Base-by-base conservation (phyloP, 352 stramenopile species). In the Phytopythium boreale region DNA sequence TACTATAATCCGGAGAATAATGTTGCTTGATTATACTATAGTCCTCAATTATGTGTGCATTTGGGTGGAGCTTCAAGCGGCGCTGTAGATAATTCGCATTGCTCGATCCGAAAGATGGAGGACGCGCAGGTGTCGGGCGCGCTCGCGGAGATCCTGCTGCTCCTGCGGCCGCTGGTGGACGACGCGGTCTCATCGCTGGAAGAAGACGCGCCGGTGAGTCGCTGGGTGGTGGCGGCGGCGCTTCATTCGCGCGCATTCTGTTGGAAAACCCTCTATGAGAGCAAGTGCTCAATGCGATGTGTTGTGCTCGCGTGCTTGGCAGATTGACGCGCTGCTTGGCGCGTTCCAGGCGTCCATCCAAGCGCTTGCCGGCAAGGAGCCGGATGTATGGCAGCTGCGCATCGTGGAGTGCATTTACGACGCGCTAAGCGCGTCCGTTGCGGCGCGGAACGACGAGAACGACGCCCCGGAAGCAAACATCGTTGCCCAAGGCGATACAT, bases 371-470 rank as follows among this genome's bases (percentile, higher is more conserved):
- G 22, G 50, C 0, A 62, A 74, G 7, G 82, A 90, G 56, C 76
- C 79, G 26, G 67, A 64, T 0, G 87, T 89, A 50, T 90, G 82
- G 82, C 67, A 89, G 58, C 61, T 89, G 29, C 67, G 69, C 15
- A 53, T 88, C 31, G 72, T 82, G 19, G 36, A 84, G 37, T 72
- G 62, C 37, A 79, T 91, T 20, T 67, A 68, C 12, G 22, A 64
- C 3, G 60, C 69, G 10, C 22, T 77, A 1, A 65, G 75, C 36
- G 22, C 62, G 17, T 67, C 62, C 4, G 26, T 71, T 9, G 59
- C 43, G 17, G 17, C 12, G 14, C 37, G 15, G 27, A 27, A 20
- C 27, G 39, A 29, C 9, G 56, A 43, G 24, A 20, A 39, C 8
- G n/a, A n/a, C 20, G 22, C 0, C 6, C 1, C 31, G 27, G 34